Base-by-base conservation (phyloP, 345 rosid species). In the Gossypium bickii region DNA sequence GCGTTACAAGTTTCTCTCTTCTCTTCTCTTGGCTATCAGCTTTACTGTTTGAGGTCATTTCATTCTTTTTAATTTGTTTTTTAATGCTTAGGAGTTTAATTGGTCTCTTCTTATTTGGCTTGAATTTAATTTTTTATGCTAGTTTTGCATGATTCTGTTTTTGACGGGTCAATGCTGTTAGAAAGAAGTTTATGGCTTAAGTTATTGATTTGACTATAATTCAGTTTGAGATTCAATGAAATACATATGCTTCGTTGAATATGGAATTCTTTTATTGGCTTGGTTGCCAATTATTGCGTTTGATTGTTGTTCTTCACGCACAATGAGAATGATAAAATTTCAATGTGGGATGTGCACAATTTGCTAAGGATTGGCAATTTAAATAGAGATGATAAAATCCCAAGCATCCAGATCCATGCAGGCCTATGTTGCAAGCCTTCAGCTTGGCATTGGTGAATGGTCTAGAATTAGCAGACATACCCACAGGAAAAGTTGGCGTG, bases 1-100 rank as follows among this genome's bases (percentile, higher is more conserved):
- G 74, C 91, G 97, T 74, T 92, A 89, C 74, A 90, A 88, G 86
- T 94, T 82, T 82, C 79, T 89, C 34, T 89, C 89, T 94, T 97
- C 98, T 10, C 85, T 94, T 59, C 85, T 94, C 58, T 82, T 89
- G 80, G 79, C 89, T 63, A 90, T 87, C 67, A 92, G 90, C 85
- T 81, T 89, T 61, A 84, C 85, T 65, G 84, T 86, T 76, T 94
- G 94, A 90, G 97, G 97, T 93, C 73, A 62, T 61, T 69, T 8
- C 68, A 48, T 22, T 44, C 75, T 57, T 44, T 55, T 43, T 17
- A 38, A 51, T 15, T 38, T 44, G 18, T 67, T 72, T 34, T 34
- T 34, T 65, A 0, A 13, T 67, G 76, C 74, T 47, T 61, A 13
- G 74, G 49, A 58, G 15, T 38, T 55, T 25, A 60, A 48, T 65